phyloP scores from a whole-genome alignment of 768 basidiomycete species.

The Exsudoporus frostii region DNA sequence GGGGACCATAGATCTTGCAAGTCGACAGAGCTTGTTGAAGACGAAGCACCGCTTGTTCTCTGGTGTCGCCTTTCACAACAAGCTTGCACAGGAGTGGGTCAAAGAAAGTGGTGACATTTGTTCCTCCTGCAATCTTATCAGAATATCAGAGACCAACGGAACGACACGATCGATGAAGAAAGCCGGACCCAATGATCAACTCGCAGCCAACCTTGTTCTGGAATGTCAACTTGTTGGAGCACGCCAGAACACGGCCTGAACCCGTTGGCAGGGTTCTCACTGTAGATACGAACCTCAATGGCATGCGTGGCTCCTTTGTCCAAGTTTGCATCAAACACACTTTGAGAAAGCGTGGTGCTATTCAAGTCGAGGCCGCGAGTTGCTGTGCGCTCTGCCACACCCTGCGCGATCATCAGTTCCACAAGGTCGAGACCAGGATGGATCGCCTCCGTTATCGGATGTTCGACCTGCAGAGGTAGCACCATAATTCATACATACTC shows the following conservation, averaged over 20 bases:
- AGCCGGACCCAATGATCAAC: conserved; percentile 55
- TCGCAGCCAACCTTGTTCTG: conserved; percentile 48
- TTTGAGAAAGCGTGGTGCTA: conserved; percentile 36
- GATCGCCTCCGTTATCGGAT: conserved; percentile 58
- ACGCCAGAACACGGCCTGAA: conserved; percentile 62
- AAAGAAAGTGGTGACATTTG: conserved; percentile 49
- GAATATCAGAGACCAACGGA: background rate
- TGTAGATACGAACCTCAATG: conserved; percentile 58
- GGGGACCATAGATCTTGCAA: conserved; percentile 51
- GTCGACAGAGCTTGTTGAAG: conserved; percentile 38
- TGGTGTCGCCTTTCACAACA: conserved; percentile 46
- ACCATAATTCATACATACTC: background rate
- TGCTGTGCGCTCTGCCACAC: conserved; percentile 35
- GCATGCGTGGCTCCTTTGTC: conserved; percentile 31
- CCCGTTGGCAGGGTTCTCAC: conserved; percentile 56
- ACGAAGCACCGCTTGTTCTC: conserved; percentile 44
- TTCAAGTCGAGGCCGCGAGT: conserved; percentile 13
- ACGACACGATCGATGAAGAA: background rate
- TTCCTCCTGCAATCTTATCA: conserved; percentile 47
- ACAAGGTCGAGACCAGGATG: conserved; percentile 60
- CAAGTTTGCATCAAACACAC: conserved; percentile 32
- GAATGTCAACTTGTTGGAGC: conserved; percentile 51
- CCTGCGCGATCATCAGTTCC: conserved; percentile 62
- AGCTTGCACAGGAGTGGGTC: conserved; percentile 62
- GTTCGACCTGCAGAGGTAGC: conserved; percentile 51